Evolutionary conservation across 306 rosid species (phyloP), one percentile per base, ranked within the genome.

Genomic region (Prunus armeniaca): DNA sequence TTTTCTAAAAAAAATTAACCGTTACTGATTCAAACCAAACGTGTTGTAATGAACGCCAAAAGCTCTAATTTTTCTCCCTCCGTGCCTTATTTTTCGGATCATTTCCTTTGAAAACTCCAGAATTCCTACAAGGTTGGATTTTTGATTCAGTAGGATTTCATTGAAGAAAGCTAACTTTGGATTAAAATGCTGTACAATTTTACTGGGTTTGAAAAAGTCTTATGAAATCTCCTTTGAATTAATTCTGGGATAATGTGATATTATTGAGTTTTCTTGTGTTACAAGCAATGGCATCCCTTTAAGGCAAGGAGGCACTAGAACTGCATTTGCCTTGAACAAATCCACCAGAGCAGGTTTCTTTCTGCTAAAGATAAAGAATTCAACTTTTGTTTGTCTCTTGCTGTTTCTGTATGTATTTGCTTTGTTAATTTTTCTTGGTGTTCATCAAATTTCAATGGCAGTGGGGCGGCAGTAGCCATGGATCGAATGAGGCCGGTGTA

Each of bases 401-500:
- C 0, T 24, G 1, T 22, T 43, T 25, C 25, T 43, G 55, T 5
- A 2, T 56, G 65, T 22, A 50, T 17, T 43, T 18, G 56, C 2
- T 8, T 30, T 55, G 22, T 1, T 55, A 24, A 54, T 20, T 72
- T 38, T 1, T 3, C 18, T 7, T 72, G 65, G 60, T 41, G 34
- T 20, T 55, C 0, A 14, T 72, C 52, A 22, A 55, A 34, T 55
- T 20, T 20, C 3, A 11, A 34, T 41, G n/a, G 45, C 56, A 72
- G 67, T 15, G 43, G n/a, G 32, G 15, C 27, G 9, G 43, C 45
- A 20, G 43, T 50, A 60, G 77, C 49, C 22, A 91, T 90, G 94
- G 97, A 93, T 76, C 84, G 93, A 54, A 76, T 82, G 51, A 89
- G 86, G 72, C 78, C 88, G 3, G 45, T 72, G 32, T 84, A 80